Evolutionary conservation across 495 filamentous ascomycete genomes (phyloP), one percentile per base, ranked within the genome.

Genomic region (Penicillium robsamsonii): DNA sequence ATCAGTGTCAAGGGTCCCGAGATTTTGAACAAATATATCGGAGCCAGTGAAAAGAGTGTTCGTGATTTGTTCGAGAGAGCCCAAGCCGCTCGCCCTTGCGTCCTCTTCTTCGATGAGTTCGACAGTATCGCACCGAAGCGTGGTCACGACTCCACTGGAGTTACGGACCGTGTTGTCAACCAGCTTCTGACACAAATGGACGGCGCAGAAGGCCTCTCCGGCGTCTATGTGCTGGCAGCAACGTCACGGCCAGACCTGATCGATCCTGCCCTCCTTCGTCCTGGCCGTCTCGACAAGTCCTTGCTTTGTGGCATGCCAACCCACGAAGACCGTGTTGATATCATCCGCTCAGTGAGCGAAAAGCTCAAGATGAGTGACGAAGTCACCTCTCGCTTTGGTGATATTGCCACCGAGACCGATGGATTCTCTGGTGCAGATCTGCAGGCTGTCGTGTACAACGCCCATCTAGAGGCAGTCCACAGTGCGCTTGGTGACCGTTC

Each of bases 101-200:
- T 98, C 9, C 76, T 98, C 2, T 98, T 98, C 78, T 97, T 98
- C 63, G 94, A 98, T 67, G 94, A 98, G 68, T 97, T 97, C 64
- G 94, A 98, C 71, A 90, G 87, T 56, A 96, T 98, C 52, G 94
- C 94, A 2, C 95, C 94, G 7, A 97, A 97, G 77, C 84, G 94
- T 71, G 94, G 95, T 0, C 95, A 97, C 66, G 95, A 97, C 62
- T 91, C 87, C 9, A 97, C 95, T 0, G 94, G 95, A 46, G 94
- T 98, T 27, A 97, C 95, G 0, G 95, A 97, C 69, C 84, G 94
- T n/a, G 94, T 98, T 2, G 94, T 98, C 61, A 97, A 97, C 67
- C 95, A 97, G 76, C 83, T 98, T 44, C 78, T 98, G 9, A 98
- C 94, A 5, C 95, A 97, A 71, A 98, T 98, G 95, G 94, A 98